Conservation (phyloP, 2,329 filamentous ascomycete species). For the Cladophialophora yegresii region DNA sequence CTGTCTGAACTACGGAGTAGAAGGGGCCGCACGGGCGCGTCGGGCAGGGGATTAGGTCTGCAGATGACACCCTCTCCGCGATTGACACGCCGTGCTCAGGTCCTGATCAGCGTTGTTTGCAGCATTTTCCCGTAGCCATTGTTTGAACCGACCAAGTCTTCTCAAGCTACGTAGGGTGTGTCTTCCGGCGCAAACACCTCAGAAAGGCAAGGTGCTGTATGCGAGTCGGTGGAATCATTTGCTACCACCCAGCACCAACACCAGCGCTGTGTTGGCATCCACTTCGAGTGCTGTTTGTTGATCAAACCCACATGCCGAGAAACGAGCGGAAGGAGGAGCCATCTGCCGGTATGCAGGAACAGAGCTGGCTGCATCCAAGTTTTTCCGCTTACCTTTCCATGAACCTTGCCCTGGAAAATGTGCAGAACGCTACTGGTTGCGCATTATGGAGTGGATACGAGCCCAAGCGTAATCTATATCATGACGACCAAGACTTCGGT, state of each 20-base stretch:
- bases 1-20: neutral
- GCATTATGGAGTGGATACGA: slow-evolving; percentile 25
- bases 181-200: slow-evolving; percentile 5
- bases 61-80: neutral
- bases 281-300: neutral
- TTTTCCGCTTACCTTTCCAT: neutral
- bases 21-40: neutral
- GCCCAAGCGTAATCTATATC: slow-evolving; percentile 25
- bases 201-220: neutral
- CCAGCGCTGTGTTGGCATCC: neutral
- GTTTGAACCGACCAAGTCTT: neutral
- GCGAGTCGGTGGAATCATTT: neutral
- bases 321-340: neutral
- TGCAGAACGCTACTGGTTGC: slow-evolving; percentile 18
- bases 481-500: slow-evolving; percentile 20
- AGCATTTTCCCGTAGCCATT: neutral
- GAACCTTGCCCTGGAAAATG: slow-evolving; percentile 12
- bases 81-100: neutral
- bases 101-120: neutral
- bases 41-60: neutral
- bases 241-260: neutral
- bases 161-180: neutral
- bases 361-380: slow-evolving; percentile 1
- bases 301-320: neutral
- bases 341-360: slow-evolving; percentile 8